These are phyloP conservation scores for Flaveria ramosissima DNA, from an alignment of 129 eudicot genomes.

Conservation along the genomic window DNA sequence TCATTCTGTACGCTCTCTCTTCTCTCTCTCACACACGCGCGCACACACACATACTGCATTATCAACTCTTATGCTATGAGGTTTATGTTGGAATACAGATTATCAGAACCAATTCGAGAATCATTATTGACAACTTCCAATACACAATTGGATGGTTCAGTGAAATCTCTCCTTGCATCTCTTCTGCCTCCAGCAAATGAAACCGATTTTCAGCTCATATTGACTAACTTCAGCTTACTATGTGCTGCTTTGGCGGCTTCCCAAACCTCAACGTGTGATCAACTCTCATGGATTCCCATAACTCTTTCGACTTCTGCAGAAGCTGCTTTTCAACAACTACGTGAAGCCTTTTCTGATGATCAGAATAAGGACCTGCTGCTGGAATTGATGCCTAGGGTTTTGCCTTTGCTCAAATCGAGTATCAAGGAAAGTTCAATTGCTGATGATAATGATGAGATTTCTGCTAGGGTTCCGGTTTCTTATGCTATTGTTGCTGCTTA, in stretches of 20 bases:
- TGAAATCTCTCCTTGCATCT: conserved; percentile 63
- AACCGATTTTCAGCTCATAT: conserved; percentile 16
- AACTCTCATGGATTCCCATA: conserved; percentile 65
- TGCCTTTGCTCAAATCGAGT: conserved; percentile 64
- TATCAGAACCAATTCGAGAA: conserved; percentile 54
- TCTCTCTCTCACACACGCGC: background rate
- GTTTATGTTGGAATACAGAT: conserved; percentile 33
- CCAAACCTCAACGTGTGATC: conserved; percentile 47
- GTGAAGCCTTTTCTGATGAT: conserved; percentile 31
- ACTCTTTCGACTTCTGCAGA: conserved; percentile 50
- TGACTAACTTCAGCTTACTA: conserved; percentile 56
- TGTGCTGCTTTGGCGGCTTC: conserved; percentile 77
- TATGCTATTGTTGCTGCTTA: conserved; percentile 78
- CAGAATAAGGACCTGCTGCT: conserved; percentile 52
- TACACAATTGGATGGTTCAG: conserved; percentile 60
- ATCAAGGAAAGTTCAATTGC: conserved; percentile 77
- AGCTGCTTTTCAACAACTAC: conserved; percentile 48
- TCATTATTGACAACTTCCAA: conserved; percentile 44
- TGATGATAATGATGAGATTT: conserved; percentile 53
- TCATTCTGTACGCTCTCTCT: conserved; percentile 41
- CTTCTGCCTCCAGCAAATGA: conserved; percentile 45
- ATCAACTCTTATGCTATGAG: conserved; percentile 4
- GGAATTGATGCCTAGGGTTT: conserved; percentile 65
- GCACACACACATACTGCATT: background rate
- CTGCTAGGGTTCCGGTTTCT: conserved; percentile 75